phyloP scores from a whole-genome alignment of 192 early-diverging fungal species.

The Dispira simplex region DNA sequence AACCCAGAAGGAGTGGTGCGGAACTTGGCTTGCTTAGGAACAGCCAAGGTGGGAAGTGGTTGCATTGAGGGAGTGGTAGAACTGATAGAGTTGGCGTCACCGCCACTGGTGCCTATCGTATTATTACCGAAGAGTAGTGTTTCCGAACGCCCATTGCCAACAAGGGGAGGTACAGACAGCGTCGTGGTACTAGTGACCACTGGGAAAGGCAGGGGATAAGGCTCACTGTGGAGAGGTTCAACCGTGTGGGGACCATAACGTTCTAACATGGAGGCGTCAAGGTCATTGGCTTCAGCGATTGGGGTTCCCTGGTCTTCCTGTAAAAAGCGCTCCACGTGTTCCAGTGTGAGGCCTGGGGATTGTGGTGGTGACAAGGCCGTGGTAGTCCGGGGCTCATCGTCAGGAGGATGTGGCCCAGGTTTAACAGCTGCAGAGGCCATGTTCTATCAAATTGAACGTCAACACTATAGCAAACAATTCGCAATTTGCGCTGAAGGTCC shows the following conservation, averaged over 20 bases:
- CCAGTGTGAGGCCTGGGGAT: neutral
- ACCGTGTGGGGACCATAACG: neutral
- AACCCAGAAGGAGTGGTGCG: neutral
- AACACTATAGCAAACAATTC: too few species aligned
- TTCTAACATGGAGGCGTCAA: neutral
- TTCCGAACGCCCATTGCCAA: neutral
- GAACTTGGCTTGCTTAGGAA: slow-evolving; percentile 8
- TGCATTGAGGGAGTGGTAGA: neutral
- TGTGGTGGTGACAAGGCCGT: too few species aligned
- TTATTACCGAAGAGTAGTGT: neutral
- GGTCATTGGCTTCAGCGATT: slow-evolving; percentile 3
- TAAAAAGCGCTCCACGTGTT: slow-evolving; percentile 7
- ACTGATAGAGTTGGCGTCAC: neutral
- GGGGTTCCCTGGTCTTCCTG: slow-evolving; percentile 4
- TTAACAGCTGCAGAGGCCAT: too few species aligned
- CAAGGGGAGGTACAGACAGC: neutral
- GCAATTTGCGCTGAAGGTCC: too few species aligned
- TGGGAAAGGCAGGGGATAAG: slow-evolving; percentile 1
- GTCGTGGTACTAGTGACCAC: neutral
- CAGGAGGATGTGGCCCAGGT: too few species aligned
- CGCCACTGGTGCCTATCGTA: neutral
- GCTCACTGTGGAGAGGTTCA: slow-evolving; percentile 2
- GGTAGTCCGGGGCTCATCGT: too few species aligned
- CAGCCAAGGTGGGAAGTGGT: neutral
- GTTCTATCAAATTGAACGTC: too few species aligned